Conservation (phyloP, 306 rosid genomes). For the Acmispon strigosus region DNA sequence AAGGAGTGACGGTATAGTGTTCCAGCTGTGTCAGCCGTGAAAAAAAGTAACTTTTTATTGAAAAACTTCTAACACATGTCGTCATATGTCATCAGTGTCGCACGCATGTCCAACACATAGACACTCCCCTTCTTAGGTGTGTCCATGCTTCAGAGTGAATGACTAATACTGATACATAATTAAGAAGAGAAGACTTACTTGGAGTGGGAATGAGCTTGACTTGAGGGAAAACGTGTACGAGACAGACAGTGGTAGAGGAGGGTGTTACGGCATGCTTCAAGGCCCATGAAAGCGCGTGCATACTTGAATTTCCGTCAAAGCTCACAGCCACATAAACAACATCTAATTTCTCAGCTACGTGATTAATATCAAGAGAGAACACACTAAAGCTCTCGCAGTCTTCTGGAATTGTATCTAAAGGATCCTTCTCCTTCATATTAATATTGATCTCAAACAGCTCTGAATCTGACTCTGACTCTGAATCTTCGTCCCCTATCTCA, state of each 20-base stretch:
- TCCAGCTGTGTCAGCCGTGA: too few relatives aligned
- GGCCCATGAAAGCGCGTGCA: constrained; percentile 63
- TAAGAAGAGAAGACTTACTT: constrained; percentile 27
- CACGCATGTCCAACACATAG: too few relatives aligned
- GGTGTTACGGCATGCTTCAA: constrained; percentile 38
- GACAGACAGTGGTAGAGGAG: constrained; percentile 29
- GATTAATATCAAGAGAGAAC: constrained; percentile 26
- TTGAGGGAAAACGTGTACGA: constrained; percentile 65
- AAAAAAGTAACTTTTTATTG: too few relatives aligned
- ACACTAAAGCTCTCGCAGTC: constrained; percentile 36
- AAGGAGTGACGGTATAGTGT: too few relatives aligned
- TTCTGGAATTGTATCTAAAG: constrained; percentile 50
- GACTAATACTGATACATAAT: too few relatives aligned
- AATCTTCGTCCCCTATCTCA: neutral
- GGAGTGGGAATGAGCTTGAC: constrained; percentile 55
- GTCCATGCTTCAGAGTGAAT: too few relatives aligned
- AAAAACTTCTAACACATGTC: too few relatives aligned
- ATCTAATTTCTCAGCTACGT: neutral
- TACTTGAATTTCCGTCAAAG: constrained; percentile 36
- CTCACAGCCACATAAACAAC: constrained; percentile 58
- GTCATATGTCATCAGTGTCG: too few relatives aligned
- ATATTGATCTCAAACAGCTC: constrained; percentile 16
- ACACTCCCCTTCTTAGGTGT: too few relatives aligned
- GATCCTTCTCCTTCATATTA: neutral
- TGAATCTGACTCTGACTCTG: constrained; percentile 27